phyloP scores from a whole-genome alignment of 2,329 filamentous ascomycete genomes.

The Colletotrichum filicis region DNA sequence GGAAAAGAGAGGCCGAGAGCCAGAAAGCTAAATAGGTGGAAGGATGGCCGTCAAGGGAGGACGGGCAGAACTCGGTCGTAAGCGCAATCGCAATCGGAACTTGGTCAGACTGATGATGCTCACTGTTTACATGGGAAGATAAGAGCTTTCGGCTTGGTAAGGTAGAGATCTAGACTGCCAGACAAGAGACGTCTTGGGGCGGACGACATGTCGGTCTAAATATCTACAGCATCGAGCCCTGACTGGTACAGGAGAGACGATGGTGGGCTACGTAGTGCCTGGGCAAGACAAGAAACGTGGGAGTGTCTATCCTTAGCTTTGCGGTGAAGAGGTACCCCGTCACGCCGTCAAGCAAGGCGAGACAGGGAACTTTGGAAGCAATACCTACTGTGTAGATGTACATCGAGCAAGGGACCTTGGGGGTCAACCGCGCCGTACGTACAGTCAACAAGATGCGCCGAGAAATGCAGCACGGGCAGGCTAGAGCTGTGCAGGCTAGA shows the following conservation, averaged over 20 bases:
- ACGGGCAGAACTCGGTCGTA: constrained; percentile 2
- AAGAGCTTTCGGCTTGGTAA: constrained; percentile 7
- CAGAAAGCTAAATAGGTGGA: background rate
- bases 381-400: constrained; percentile 4
- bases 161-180: background rate
- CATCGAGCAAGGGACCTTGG: constrained; percentile 29
- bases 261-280: constrained; percentile 16
- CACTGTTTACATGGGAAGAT: constrained; percentile 9
- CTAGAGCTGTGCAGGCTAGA: constrained; percentile 31
- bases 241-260: constrained; percentile 12
- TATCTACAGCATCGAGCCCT: constrained; percentile 24
- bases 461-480: constrained; percentile 35
- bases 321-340: constrained; percentile 31
- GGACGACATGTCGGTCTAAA: constrained; percentile 30
- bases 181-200: background rate
- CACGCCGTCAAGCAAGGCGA: constrained; percentile 24
- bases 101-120: constrained; percentile 7
- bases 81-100: constrained; percentile 16
- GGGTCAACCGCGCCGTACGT: constrained; percentile 5
- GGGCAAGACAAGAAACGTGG: constrained; percentile 23
- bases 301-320: constrained; percentile 28
- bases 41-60: constrained; percentile 2
- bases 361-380: constrained; percentile 5
- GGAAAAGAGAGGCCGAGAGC: background rate
- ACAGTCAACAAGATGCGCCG: constrained; percentile 30